These are phyloP conservation scores for Auricularia heimuer DNA, from an alignment of 768 basidiomycete genomes.

Conservation along the genomic window DNA sequence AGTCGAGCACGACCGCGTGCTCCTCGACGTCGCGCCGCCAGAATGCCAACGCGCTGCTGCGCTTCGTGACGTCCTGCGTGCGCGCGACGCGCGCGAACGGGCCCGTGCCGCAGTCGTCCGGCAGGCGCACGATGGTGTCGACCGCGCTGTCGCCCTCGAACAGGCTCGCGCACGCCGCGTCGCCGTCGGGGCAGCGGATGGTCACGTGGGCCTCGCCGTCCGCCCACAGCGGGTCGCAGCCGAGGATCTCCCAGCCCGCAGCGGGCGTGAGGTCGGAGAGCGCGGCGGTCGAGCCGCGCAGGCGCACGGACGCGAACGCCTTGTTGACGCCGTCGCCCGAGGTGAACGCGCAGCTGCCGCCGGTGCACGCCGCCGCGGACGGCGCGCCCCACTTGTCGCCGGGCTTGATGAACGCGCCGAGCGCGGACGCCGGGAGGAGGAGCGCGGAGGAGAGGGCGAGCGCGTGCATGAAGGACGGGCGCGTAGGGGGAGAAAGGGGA, in stretches of 20 bases:
- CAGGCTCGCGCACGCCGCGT: conserved; percentile 8
- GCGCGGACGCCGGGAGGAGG: too few relatives aligned
- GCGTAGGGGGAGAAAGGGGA: too few relatives aligned
- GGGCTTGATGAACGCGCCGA: too few relatives aligned
- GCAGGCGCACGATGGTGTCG: background rate
- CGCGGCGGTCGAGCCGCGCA: too few relatives aligned
- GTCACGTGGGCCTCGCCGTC: conserved; percentile 32
- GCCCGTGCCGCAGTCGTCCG: conserved; percentile 14
- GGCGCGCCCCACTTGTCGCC: too few relatives aligned
- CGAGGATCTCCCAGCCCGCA: conserved; percentile 44
- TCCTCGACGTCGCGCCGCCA: background rate
- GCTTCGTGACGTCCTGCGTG: background rate
- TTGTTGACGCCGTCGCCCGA: background rate
- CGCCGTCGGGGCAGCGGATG: conserved; percentile 33
- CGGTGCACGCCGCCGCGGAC: background rate
- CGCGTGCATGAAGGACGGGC: too few relatives aligned
- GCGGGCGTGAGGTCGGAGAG: conserved; percentile 32
- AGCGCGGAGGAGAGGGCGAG: too few relatives aligned
- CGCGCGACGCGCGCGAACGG: conserved; percentile 25
- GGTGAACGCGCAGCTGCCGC: background rate
- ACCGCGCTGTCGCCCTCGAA: background rate
- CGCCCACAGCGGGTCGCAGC: conserved; percentile 30
- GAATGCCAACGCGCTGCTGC: background rate
- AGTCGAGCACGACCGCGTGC: conserved; percentile 2
- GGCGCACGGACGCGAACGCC: background rate